Base-by-base conservation (phyloP, 371 early-diverging fungal genomes). In the Mucor sp. region DNA sequence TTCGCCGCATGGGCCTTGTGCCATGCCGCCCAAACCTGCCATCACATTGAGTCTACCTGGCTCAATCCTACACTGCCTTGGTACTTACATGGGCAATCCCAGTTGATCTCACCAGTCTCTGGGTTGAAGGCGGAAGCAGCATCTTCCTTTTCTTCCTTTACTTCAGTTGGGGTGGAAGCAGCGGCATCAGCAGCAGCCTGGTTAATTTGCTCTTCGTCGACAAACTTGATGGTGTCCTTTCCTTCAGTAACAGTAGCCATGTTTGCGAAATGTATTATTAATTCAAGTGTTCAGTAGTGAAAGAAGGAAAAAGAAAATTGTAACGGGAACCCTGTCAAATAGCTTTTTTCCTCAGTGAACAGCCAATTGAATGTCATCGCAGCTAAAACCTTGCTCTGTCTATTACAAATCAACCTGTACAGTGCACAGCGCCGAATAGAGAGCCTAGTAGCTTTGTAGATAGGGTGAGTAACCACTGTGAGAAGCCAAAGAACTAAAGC, bases 21-120 rank as follows among this genome's bases (percentile, higher is more conserved):
- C 95, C 97, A 98, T 97, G 55, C 92, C 93, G 11, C 93, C 97
- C 15, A 99, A 77, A 76, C 83, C 83, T 83, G 37, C 47, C 50
- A 23, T 11, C 0, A 23, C 23, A 50, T 12, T 12, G 8, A 7
- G 23, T 25, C 21, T 14, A 25, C 44, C 19, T 44, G 17, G 17
- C 4, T 44, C 19, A 19, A 44, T 44, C 12, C 4, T 0, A 25
- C 23, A 6, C 11, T 56, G 3, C 4, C 8, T 25, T 17, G 17
- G 2, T 43, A 72, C 80, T 77, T 78, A 83, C 99, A 97, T n/a
- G 98, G 98, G 74, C 96, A 96, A 82, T 98, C 99, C 98, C 99
- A 99, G 87, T 98, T 97, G 80, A 99, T 97, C 85, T 99, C 98
- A 65, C 97, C 97, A 5, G 95, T 95, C 68, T 87, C 90, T 27